These are phyloP conservation scores for Aquilaria agallochum DNA, from an alignment of 441 rosid species.

Conservation along the genomic window DNA sequence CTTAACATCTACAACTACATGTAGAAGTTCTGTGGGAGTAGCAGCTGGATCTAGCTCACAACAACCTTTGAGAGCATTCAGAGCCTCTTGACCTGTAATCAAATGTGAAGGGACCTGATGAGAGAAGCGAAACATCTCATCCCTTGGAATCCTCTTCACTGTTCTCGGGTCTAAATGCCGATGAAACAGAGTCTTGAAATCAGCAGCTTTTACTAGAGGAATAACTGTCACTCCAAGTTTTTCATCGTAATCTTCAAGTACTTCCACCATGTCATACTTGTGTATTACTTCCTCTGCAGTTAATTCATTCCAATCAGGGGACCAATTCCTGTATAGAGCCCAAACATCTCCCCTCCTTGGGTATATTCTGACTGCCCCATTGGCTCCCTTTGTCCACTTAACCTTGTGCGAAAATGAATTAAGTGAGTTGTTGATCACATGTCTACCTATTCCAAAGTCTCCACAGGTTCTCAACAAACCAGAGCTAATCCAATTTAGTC, in stretches of 20 bases:
- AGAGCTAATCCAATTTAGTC: conserved; percentile 52
- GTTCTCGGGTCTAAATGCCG: conserved; percentile 43
- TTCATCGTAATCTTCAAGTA: conserved; percentile 53
- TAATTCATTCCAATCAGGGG: conserved; percentile 53
- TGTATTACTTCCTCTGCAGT: conserved; percentile 31
- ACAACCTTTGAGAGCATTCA: conserved; percentile 57
- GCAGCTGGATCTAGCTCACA: conserved; percentile 65
- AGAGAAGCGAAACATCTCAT: conserved; percentile 55
- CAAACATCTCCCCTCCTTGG: conserved; percentile 62
- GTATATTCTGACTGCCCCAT: conserved; percentile 42
- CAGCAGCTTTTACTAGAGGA: conserved; percentile 56
- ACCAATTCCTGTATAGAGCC: conserved; percentile 65
- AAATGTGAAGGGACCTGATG: conserved; percentile 54
- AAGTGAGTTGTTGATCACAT: conserved; percentile 38
- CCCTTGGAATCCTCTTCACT: conserved; percentile 35
- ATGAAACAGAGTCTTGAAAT: conserved; percentile 54
- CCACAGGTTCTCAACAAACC: conserved; percentile 62
- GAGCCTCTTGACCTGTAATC: conserved; percentile 54
- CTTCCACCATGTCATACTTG: conserved; percentile 54
- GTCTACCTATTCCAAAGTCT: conserved; percentile 43
- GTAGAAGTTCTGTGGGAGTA: conserved; percentile 47
- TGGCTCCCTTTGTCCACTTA: conserved; percentile 31
- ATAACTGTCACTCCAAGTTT: conserved; percentile 38
- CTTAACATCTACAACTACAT: conserved; percentile 23
- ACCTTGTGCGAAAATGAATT: conserved; percentile 60